These are phyloP conservation scores for Oryza punctata DNA, from an alignment of 176 grass and related monocot genomes.

Conservation along the genomic window DNA sequence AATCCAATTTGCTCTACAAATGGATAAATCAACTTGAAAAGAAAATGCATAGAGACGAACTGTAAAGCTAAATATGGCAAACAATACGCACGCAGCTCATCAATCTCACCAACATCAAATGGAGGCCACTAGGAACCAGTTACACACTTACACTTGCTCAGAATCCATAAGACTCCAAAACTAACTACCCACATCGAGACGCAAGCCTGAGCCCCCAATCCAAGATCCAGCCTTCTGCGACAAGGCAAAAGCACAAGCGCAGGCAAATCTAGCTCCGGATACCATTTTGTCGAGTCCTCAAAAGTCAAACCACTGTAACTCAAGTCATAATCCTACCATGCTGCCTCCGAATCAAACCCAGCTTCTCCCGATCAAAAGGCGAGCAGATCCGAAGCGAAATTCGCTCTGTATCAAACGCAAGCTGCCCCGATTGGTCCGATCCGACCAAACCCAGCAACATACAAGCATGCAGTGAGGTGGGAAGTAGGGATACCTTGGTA, in stretches of 20 bases:
- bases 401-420: not conserved
- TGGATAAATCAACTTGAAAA: not conserved
- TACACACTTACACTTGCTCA: not conserved
- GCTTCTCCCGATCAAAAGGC: not conserved
- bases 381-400: constrained; percentile 4
- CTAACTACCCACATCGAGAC: not conserved
- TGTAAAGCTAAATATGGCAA: not conserved
- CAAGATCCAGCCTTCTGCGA: not conserved
- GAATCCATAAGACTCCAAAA: not conserved
- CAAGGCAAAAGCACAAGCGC: not conserved
- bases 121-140: not conserved
- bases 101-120: not conserved
- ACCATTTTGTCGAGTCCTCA: not conserved
- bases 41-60: not conserved
- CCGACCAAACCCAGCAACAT: not conserved
- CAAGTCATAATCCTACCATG: not conserved
- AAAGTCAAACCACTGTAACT: not conserved
- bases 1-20: not conserved
- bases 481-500: too few species aligned
- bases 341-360: not conserved
- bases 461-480: not conserved
- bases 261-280: not conserved
- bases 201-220: not conserved
- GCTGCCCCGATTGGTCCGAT: not conserved
- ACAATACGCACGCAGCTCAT: not conserved